These are phyloP conservation scores for Cornus suecica DNA, from an alignment of 148 eudicot species.

Conservation along the genomic window DNA sequence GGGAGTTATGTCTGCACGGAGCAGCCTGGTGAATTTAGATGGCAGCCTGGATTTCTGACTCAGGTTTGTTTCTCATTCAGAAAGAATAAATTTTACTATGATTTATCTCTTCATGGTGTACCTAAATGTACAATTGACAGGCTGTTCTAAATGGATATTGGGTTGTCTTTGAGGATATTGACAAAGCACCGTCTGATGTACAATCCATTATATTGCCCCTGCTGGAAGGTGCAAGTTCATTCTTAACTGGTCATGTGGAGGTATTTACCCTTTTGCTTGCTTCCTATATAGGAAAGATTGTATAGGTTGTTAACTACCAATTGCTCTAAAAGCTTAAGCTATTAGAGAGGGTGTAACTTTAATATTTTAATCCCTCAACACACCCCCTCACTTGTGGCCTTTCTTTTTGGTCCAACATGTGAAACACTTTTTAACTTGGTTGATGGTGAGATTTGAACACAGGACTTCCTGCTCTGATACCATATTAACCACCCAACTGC, in stretches of 20 bases:
- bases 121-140: slow-evolving; percentile 34
- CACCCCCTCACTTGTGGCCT: too few species aligned
- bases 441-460: too few species aligned
- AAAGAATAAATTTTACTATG: not conserved
- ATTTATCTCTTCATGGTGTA: slow-evolving; percentile 7
- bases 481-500: too few species aligned
- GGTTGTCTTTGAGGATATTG: slow-evolving; percentile 94
- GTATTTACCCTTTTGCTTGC: slow-evolving; percentile 29
- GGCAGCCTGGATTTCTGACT: slow-evolving; percentile 98
- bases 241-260: slow-evolving; percentile 91
- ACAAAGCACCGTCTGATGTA: slow-evolving; percentile 94
- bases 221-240: slow-evolving; percentile 72
- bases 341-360: too few species aligned
- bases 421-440: too few species aligned
- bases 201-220: slow-evolving; percentile 84
- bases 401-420: too few species aligned
- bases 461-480: too few species aligned
- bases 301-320: too few species aligned
- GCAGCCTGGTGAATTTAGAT: slow-evolving; percentile 95
- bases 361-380: too few species aligned
- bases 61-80: slow-evolving; percentile 48
- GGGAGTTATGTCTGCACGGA: slow-evolving; percentile 95
- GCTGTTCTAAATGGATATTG: slow-evolving; percentile 83
- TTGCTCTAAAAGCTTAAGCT: too few species aligned
- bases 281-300: not conserved